These are phyloP conservation scores for Boletus bicolor DNA, from an alignment of 768 basidiomycete species.

Conservation along the genomic window DNA sequence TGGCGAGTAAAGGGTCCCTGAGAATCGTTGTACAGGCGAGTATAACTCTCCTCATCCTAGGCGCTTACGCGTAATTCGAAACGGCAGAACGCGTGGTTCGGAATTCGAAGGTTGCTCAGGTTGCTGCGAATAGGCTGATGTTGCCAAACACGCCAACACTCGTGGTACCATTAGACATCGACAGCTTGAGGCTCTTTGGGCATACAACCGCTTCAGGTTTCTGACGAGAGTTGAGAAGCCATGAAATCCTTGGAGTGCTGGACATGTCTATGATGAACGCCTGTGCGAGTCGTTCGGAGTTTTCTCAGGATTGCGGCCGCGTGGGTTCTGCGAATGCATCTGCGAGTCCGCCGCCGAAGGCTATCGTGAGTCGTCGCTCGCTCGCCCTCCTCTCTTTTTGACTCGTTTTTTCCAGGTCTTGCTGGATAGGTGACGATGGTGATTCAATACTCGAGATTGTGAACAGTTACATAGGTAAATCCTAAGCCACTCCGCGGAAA, in stretches of 20 bases:
- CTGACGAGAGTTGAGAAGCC: not conserved
- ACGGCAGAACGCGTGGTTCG: not conserved
- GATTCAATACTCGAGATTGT: not conserved
- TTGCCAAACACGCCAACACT: not conserved
- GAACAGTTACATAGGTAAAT: not conserved
- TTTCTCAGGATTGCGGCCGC: not conserved
- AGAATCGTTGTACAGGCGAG: constrained; percentile 8
- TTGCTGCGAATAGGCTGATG: not conserved
- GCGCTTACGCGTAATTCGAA: not conserved
- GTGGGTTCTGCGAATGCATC: not conserved
- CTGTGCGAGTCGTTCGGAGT: not conserved
- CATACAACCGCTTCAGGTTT: too few species aligned
- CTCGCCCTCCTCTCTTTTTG: not conserved
- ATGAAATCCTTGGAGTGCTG: not conserved
- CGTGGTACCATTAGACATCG: not conserved
- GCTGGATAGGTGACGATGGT: too few species aligned
- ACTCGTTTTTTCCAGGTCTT: not conserved
- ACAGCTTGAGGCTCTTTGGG: not conserved
- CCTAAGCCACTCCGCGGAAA: too few species aligned
- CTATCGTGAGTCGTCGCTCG: not conserved
- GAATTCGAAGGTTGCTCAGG: not conserved
- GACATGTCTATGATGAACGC: not conserved
- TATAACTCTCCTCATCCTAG: not conserved
- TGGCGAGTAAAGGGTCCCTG: not conserved
- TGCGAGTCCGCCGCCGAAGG: not conserved